Conservation (phyloP, 208 protist genomes). For the Cochliopodium minus region DNA sequence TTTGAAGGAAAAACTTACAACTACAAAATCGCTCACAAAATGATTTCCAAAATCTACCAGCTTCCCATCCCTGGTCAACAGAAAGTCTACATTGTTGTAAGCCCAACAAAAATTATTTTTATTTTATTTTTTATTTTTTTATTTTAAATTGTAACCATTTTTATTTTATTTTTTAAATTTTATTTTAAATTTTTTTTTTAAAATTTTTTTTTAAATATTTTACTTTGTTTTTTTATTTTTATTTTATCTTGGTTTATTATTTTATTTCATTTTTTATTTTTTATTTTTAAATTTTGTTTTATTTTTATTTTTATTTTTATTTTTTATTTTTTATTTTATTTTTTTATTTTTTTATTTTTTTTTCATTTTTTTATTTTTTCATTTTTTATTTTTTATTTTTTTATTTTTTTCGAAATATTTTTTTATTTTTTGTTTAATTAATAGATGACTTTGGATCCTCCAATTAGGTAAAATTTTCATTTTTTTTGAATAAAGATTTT, state of each 20-base stretch:
- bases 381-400: conserved; percentile 9
- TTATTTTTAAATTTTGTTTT: conserved; percentile 8
- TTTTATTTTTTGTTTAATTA: conserved; percentile 10
- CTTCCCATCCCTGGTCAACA: too few relatives aligned
- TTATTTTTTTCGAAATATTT: conserved; percentile 7
- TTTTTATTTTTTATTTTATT: conserved; percentile 11
- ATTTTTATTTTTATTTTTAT: not conserved
- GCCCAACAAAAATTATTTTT: conserved; percentile 3
- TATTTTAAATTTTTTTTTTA: conserved; percentile 5
- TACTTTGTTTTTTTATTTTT: conserved; percentile 10
- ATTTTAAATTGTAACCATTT: conserved; percentile 1
- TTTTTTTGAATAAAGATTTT: too few relatives aligned
- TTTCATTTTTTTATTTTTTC: conserved; percentile 9
- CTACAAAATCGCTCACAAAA: too few relatives aligned
- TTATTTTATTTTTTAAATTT: conserved; percentile 9
- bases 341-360: conserved; percentile 10
- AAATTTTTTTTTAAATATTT: conserved; percentile 3
- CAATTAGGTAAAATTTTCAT: too few relatives aligned
- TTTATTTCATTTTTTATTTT: conserved; percentile 9
- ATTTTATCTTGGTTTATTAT: conserved; percentile 6
- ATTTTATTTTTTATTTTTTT: conserved; percentile 11
- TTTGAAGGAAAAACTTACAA: too few relatives aligned
- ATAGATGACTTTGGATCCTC: too few relatives aligned
- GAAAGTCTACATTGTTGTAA: conserved; percentile 3
- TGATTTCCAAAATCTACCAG: too few relatives aligned